Evolutionary conservation across 2,329 filamentous ascomycete species (phyloP).

Genomic region (Pseudogymnoascus sp.): DNA sequence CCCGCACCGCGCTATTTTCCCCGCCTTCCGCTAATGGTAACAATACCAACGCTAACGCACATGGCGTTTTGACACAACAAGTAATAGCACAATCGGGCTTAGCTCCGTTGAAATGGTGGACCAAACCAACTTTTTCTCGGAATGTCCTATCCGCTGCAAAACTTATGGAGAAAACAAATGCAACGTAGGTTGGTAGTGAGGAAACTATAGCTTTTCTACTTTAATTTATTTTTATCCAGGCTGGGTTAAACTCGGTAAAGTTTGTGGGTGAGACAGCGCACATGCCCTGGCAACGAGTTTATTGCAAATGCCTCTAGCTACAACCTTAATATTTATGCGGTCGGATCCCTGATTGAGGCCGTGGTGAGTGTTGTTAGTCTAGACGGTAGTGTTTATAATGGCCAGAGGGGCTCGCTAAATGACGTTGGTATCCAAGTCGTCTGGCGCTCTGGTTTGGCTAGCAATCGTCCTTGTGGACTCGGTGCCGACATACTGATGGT

Average conservation of each 20-base stretch:
- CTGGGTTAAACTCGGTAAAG: no score
- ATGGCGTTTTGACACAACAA: background rate
- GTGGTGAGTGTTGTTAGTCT: background rate
- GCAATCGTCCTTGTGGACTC: no score
- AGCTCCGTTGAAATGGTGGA: background rate
- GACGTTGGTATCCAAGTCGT: no score
- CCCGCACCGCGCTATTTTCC: background rate
- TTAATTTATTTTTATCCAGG: no score
- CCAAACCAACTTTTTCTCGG: background rate
- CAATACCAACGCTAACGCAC: background rate
- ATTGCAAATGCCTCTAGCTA: no score
- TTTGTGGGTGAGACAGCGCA: no score
- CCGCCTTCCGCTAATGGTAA: background rate
- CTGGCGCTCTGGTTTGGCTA: no score
- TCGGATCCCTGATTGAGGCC: background rate
- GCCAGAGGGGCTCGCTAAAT: no score
- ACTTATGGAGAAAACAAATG: background rate
- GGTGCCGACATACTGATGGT: no score
- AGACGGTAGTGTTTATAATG: background rate
- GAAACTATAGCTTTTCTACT: no score
- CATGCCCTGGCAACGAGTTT: no score
- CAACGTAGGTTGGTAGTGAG: background rate
- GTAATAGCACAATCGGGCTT: background rate
- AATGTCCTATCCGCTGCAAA: background rate
- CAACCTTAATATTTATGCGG: background rate